Base-by-base conservation (phyloP, 2,329 filamentous ascomycete genomes). In the Phoma sp. region DNA sequence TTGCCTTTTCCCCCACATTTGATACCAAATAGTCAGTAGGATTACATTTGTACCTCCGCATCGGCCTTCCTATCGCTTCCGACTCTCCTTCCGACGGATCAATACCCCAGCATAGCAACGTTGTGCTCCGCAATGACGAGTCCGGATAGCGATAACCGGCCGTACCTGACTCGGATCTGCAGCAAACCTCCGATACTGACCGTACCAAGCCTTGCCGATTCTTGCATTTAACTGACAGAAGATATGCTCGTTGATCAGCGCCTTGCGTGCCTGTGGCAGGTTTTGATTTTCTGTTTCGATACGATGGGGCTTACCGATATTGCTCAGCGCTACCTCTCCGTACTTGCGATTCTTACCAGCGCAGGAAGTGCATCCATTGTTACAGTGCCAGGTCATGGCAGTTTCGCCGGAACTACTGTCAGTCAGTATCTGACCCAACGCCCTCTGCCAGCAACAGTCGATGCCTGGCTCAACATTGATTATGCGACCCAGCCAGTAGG, bases 401-500 rank as follows among this genome's bases (percentile, higher is more conserved):
- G 57, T 9, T 78, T 78, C 53, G 47, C 62, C 23, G 75, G 76
- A 13, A 77, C 67, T 1, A 62, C 66, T 6, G 54, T 78, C 44
- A 70, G 69, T 25, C 59, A 67, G 25, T 77, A 73, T 1, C 47
- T 77, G 32, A 77, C 68, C 27, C 73, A 73, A 42, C 65, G 69
- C 14, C 49, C 66, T 7, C 65, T 78, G 0, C 65, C 71, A 4
- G 60, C 57, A 3, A 37, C 69, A 0, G 75, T 80, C 2, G 76
- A 80, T 38, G 78, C 79, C 3, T 80, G 78, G 79, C 68, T 80
- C 2, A 78, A 78, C 1, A 78, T 80, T 25, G 77, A 79, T 60
- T 80, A 79, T 38, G 71, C 78, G 0, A 74, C 77, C 0, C 69
- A 69, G 39, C 66, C 66, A 8, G 40, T 72, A 0, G 77, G 76